A percentile compares a stretch with the other conserved stretches of the same genome.
These are phyloP conservation scores for Citropsis articulata DNA, from an alignment of 345 rosid genomes.

Conservation along the genomic window DNA sequence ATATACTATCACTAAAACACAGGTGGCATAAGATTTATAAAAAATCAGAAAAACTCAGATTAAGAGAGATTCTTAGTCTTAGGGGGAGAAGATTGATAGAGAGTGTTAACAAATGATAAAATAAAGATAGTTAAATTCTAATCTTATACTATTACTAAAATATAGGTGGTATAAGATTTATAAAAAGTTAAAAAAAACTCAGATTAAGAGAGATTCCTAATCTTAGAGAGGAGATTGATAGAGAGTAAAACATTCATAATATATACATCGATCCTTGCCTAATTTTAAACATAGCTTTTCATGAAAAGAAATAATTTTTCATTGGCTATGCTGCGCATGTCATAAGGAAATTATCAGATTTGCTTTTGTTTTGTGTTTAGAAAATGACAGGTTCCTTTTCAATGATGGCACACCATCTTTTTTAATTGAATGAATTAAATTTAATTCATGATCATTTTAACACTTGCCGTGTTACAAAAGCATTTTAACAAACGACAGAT, in stretches of 20 bases:
- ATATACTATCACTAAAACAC: too few species aligned
- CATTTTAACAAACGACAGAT: slow-evolving; percentile 8
- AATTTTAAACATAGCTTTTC: slow-evolving; percentile 20
- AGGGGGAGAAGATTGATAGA: slow-evolving; percentile 8
- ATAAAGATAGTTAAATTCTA: too few species aligned
- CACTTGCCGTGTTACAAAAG: slow-evolving; percentile 13
- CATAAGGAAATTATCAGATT: slow-evolving; percentile 20
- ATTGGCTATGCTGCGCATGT: slow-evolving; percentile 30
- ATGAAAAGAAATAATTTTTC: slow-evolving; percentile 24
- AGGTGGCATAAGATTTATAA: too few species aligned
- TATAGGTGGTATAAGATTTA: too few species aligned
- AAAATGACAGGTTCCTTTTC: slow-evolving; percentile 28
- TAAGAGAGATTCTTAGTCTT: accelerated
- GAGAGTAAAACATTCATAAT: slow-evolving; percentile 7
- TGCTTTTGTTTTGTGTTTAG: slow-evolving; percentile 17
- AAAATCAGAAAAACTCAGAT: accelerated
- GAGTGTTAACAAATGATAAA: too few species aligned
- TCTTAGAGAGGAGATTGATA: neutral
- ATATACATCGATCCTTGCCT: neutral
- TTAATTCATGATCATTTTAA: slow-evolving; percentile 6
- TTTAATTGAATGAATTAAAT: slow-evolving; percentile 11
- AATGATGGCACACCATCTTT: slow-evolving; percentile 35
- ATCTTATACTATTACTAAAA: too few species aligned
- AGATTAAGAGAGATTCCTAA: accelerated
- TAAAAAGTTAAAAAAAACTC: too few species aligned